These are phyloP conservation scores for Adansonia grandidieri DNA, from an alignment of 441 rosid species.

Conservation along the genomic window DNA sequence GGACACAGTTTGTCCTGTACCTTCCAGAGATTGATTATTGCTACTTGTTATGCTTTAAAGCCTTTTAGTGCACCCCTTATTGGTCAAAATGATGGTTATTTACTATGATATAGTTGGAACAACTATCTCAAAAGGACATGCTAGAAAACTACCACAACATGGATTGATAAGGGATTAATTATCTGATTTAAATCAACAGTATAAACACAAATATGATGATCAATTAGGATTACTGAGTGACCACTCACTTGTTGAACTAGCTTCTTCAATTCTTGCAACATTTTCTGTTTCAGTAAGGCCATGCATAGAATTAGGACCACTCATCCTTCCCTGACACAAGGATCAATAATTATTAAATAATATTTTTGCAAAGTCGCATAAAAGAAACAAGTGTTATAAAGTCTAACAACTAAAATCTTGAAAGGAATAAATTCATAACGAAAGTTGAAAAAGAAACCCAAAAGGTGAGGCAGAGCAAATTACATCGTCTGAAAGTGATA, in stretches of 20 bases:
- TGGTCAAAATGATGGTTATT: background rate
- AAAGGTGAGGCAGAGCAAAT: conserved; percentile 15
- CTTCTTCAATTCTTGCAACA: conserved; percentile 42
- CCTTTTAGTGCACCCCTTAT: background rate
- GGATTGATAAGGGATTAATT: background rate
- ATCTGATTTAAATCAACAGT: conserved; percentile 20
- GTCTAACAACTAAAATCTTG: background rate
- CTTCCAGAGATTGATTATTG: background rate
- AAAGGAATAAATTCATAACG: background rate
- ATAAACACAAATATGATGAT: conserved; percentile 6
- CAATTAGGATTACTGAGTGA: conserved; percentile 10
- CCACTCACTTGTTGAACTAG: conserved; percentile 57
- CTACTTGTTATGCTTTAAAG: conserved; percentile 8
- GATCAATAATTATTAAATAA: conserved; percentile 18
- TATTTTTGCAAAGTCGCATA: conserved; percentile 11
- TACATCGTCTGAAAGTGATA: conserved; percentile 33
- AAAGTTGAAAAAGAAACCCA: background rate
- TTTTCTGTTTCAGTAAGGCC: conserved; percentile 43
- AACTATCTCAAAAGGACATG: background rate
- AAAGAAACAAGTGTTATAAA: conserved; percentile 16
- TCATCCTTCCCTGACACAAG: conserved; percentile 47
- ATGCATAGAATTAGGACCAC: conserved; percentile 36
- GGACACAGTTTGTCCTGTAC: background rate
- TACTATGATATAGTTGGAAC: background rate
- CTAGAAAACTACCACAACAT: background rate